These are phyloP conservation scores for Xylaria grammica DNA, from an alignment of 495 filamentous ascomycete genomes.

Conservation along the genomic window DNA sequence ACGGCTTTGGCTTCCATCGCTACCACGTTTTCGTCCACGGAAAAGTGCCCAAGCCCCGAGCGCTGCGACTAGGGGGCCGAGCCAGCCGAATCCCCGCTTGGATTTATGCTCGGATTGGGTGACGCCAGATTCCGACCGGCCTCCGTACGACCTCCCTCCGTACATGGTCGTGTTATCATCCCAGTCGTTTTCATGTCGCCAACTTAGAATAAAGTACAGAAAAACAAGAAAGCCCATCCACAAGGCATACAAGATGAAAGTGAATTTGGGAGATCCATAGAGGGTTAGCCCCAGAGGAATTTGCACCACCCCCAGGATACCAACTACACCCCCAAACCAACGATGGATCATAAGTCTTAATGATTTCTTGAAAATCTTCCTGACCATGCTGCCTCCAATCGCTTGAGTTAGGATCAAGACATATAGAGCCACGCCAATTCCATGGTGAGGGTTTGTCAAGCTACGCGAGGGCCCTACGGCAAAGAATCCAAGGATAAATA, in stretches of 20 bases:
- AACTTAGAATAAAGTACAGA: slow-evolving; percentile 75
- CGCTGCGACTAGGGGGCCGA: slow-evolving; percentile 60
- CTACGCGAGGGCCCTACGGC: slow-evolving; percentile 77
- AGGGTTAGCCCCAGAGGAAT: slow-evolving; percentile 88
- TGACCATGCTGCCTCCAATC: slow-evolving; percentile 75
- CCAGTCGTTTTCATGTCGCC: slow-evolving; percentile 59
- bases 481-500: slow-evolving; percentile 78
- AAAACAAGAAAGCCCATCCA: slow-evolving; percentile 70
- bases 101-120: slow-evolving; percentile 41
- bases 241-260: slow-evolving; percentile 85
- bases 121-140: slow-evolving; percentile 40
- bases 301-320: slow-evolving; percentile 82
- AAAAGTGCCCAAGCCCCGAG: slow-evolving; percentile 66
- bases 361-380: slow-evolving; percentile 62
- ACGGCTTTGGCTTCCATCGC: slow-evolving; percentile 41
- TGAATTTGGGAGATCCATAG: slow-evolving; percentile 83
- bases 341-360: slow-evolving; percentile 83
- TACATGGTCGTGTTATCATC: slow-evolving; percentile 36
- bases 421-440: slow-evolving; percentile 90
- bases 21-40: slow-evolving; percentile 45
- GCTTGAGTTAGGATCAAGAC: slow-evolving; percentile 81
- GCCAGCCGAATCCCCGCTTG: slow-evolving; percentile 54
- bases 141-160: slow-evolving; percentile 38
- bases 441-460: slow-evolving; percentile 92
- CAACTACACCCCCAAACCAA: slow-evolving; percentile 80